These are phyloP conservation scores for Eucalyptus viminalis DNA, from an alignment of 345 rosid species.

Conservation along the genomic window DNA sequence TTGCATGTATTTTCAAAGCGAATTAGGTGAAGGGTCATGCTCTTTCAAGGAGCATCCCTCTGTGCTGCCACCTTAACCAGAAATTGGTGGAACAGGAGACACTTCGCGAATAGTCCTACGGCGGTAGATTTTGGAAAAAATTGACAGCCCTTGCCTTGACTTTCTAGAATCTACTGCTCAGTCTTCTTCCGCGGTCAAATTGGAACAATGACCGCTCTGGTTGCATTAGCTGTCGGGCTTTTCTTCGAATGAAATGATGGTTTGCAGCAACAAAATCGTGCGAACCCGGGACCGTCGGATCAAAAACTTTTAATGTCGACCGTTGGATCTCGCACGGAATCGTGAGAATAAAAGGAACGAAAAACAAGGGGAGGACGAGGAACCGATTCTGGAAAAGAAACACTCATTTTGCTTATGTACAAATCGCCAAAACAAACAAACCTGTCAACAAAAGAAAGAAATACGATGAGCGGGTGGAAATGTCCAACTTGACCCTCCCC, in stretches of 20 bases:
- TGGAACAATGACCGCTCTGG: not conserved
- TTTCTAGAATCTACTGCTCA: not conserved
- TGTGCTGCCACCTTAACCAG: not conserved
- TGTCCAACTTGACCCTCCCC: not conserved
- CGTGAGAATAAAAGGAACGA: not conserved
- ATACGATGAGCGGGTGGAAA: not conserved
- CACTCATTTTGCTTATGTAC: not conserved
- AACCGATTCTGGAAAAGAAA: not conserved
- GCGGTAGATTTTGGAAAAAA: not conserved
- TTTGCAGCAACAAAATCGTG: not conserved
- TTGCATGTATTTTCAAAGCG: not conserved
- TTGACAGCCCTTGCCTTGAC: not conserved
- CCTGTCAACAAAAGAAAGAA: not conserved
- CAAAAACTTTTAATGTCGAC: not conserved
- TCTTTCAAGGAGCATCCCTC: not conserved
- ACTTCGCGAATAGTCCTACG: not conserved
- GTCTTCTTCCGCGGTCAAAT: not conserved
- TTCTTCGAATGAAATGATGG: not conserved
- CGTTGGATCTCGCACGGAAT: not conserved
- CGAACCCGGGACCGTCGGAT: not conserved
- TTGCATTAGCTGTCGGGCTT: not conserved
- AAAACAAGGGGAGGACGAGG: not conserved
- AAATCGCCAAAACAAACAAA: not conserved
- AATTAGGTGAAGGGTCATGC: not conserved
- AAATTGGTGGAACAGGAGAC: not conserved